Conservation (phyloP, 2,329 filamentous ascomycete species). For the Aspergillus pseudonomiae region DNA sequence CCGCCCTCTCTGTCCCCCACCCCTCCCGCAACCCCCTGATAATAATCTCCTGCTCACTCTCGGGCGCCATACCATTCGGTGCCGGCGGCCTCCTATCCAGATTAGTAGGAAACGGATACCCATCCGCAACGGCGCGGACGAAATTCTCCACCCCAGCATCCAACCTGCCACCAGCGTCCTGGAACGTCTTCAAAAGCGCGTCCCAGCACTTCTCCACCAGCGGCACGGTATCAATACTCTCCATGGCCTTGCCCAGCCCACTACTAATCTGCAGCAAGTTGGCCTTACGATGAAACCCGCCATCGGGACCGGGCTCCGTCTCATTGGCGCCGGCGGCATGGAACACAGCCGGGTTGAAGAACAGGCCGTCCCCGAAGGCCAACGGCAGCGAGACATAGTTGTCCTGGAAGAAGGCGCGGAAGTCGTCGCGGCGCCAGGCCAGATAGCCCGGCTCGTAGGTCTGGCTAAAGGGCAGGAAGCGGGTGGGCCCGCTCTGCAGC, state of each 20-base stretch:
- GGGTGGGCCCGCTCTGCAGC: constrained; percentile 60
- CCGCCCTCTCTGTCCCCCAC: constrained; percentile 44
- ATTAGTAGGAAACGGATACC: constrained; percentile 66
- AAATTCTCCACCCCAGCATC: constrained; percentile 51
- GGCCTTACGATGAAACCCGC: constrained; percentile 56
- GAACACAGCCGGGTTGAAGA: constrained; percentile 66
- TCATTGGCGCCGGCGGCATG: constrained; percentile 65
- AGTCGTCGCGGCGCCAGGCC: constrained; percentile 58
- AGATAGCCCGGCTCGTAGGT: constrained; percentile 60
- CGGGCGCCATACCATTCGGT: constrained; percentile 62
- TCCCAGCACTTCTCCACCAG: constrained; percentile 59
- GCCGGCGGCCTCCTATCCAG: constrained; percentile 60
- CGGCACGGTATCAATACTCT: constrained; percentile 57
- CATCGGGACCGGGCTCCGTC: constrained; percentile 21
- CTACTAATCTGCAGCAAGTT: constrained; percentile 65
- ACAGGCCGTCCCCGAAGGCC: constrained; percentile 61
- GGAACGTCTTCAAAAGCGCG: constrained; percentile 56
- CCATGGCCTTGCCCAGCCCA: constrained; percentile 67
- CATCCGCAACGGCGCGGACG: constrained; percentile 57
- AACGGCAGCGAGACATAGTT: constrained; percentile 58
- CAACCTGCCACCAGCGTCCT: constrained; percentile 22
- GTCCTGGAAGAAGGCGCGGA: constrained; percentile 57
- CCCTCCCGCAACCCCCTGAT: constrained; percentile 46
- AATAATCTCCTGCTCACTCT: constrained; percentile 60
- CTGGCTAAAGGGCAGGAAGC: constrained; percentile 65